A percentile compares a stretch with the other conserved stretches of the same genome.
Conservation (phyloP, 768 basidiomycete species). For the Leucocoprinus sp. region DNA sequence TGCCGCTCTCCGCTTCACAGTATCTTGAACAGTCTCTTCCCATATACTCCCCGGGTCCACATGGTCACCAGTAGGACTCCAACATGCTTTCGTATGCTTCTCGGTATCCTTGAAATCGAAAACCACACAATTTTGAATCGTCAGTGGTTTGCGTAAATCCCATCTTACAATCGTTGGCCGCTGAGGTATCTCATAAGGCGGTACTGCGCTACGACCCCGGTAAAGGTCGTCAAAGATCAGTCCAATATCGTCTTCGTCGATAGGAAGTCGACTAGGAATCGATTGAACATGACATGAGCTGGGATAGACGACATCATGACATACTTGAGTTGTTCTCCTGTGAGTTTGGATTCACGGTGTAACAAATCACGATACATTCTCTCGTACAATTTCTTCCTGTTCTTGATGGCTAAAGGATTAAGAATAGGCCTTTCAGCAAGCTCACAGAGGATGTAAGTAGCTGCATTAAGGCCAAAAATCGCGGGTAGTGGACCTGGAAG, state of each 20-base stretch:
- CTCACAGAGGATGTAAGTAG: constrained; percentile 82
- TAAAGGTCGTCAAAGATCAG: constrained; percentile 85
- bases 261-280: constrained; percentile 54
- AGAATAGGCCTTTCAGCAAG: constrained; percentile 76
- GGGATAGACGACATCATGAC: constrained; percentile 16
- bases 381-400: constrained; percentile 77
- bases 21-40: constrained; percentile 52
- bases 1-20: constrained; percentile 48
- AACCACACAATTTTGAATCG: constrained; percentile 78
- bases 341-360: constrained; percentile 62
- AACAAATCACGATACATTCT: constrained; percentile 71
- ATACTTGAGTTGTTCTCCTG: constrained; percentile 52
- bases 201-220: constrained; percentile 68
- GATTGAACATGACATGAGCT: background rate
- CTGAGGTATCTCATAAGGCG: constrained; percentile 67
- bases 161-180: constrained; percentile 76
- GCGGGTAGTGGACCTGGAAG: constrained; percentile 67
- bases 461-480: constrained; percentile 86
- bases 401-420: constrained; percentile 82
- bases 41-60: constrained; percentile 51
- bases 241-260: constrained; percentile 77
- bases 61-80: constrained; percentile 19
- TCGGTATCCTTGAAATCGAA: constrained; percentile 73
- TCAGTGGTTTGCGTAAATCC: constrained; percentile 58
- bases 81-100: constrained; percentile 47